phyloP scores from a whole-genome alignment of 2,329 filamentous ascomycete genomes.

The Pyricularia grisea region DNA sequence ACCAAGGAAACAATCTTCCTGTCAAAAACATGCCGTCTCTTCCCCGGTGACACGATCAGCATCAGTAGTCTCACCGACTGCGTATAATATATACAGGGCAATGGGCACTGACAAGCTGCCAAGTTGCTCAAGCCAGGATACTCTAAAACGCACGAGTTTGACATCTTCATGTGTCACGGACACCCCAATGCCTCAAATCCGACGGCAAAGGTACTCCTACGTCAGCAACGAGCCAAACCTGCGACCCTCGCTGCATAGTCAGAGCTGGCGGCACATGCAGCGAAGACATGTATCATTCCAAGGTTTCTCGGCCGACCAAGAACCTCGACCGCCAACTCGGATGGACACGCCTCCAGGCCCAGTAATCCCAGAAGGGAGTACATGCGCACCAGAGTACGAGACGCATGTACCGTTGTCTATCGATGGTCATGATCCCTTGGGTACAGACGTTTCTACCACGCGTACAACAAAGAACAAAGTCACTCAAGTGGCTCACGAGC shows the following conservation, averaged over 20 bases:
- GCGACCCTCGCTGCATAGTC: background rate
- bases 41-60: background rate
- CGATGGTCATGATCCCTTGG: background rate
- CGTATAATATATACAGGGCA: background rate
- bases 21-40: background rate
- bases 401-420: background rate
- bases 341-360: background rate
- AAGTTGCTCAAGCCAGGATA: background rate
- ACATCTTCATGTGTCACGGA: constrained; percentile 5
- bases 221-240: background rate
- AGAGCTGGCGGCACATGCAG: background rate
- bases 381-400: background rate
- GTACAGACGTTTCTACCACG: background rate
- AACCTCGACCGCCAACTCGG: background rate
- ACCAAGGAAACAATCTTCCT: too few species aligned
- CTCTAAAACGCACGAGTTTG: background rate
- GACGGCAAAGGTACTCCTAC: background rate
- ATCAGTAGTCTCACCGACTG: background rate
- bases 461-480: background rate
- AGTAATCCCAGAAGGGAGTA: background rate
- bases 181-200: constrained; percentile 5
- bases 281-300: background rate
- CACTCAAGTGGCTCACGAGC: background rate
- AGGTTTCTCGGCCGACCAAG: background rate
- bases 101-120: background rate